Conservation (phyloP, 257 asterid species). For the Capsicum rhomboideum region DNA sequence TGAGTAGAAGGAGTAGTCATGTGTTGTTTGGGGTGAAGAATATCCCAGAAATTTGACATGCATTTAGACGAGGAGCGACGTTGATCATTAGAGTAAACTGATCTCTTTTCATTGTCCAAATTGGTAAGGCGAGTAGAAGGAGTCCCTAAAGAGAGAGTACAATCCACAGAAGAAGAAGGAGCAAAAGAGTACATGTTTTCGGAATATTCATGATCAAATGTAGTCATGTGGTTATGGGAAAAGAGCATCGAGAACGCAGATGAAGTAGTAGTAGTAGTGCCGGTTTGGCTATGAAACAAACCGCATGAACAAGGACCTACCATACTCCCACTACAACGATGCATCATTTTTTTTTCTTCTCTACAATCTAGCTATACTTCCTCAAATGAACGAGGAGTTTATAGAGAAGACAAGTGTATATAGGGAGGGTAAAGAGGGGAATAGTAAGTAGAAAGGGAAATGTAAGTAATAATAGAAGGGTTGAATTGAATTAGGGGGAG, state of each 20-base stretch:
- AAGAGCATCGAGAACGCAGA: conserved; percentile 54
- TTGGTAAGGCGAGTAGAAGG: conserved; percentile 67
- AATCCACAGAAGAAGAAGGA: conserved; percentile 61
- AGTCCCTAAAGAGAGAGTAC: conserved; percentile 85
- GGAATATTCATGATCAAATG: conserved; percentile 16
- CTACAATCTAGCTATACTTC: neutral
- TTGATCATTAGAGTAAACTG: conserved; percentile 24
- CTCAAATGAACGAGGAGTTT: neutral
- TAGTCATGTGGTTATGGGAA: conserved; percentile 16
- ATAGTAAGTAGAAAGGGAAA: conserved; percentile 37
- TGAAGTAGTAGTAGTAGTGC: conserved; percentile 27
- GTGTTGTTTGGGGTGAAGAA: conserved; percentile 36
- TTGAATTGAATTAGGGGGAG: conserved; percentile 25
- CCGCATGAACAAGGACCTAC: conserved; percentile 35
- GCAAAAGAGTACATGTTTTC: conserved; percentile 31
- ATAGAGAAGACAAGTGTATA: neutral
- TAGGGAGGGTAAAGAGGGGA: neutral
- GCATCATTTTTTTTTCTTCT: conserved; percentile 26
- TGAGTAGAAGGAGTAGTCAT: conserved; percentile 12
- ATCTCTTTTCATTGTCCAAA: neutral
- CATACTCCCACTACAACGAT: conserved; percentile 28
- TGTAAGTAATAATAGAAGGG: conserved; percentile 35
- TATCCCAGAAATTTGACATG: conserved; percentile 69
- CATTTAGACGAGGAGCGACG: conserved; percentile 36
- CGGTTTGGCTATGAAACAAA: conserved; percentile 31